Percentiles rank a stretch among this genome's conserved stretches.
Evolutionary conservation across 2,329 filamentous ascomycete species (phyloP).

Genomic region (Colletotrichum tofieldiae): DNA sequence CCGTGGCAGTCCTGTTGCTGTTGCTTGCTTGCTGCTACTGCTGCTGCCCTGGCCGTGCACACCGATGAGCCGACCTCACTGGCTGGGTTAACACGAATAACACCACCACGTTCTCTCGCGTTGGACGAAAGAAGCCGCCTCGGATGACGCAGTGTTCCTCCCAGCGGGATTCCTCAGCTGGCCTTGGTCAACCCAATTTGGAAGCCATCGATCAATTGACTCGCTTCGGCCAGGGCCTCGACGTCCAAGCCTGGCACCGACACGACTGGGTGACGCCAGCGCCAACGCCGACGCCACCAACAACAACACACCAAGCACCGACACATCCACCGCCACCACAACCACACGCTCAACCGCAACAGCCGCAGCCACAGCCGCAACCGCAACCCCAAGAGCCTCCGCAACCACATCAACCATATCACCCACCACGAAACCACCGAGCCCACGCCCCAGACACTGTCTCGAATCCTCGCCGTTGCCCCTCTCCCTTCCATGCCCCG

Average conservation of each 20-base stretch:
- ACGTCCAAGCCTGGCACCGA: constrained; percentile 39
- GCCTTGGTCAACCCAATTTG: constrained; percentile 38
- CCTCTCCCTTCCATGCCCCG: constrained; percentile 39
- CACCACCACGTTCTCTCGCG: not conserved
- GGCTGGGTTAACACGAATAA: not conserved
- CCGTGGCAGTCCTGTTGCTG: not conserved
- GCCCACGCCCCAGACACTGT: constrained; percentile 14
- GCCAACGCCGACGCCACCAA: constrained; percentile 6
- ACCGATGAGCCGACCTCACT: not conserved
- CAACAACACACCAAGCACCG: constrained; percentile 1
- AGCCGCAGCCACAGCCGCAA: not conserved
- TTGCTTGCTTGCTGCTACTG: too few species aligned
- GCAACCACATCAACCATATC: not conserved
- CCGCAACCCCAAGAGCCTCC: not conserved
- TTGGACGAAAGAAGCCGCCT: constrained; percentile 14
- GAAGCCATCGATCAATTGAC: constrained; percentile 42
- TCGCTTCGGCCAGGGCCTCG: constrained; percentile 37
- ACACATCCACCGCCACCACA: not conserved
- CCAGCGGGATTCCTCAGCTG: constrained; percentile 41
- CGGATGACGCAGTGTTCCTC: constrained; percentile 42
- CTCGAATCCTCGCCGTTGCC: constrained; percentile 13
- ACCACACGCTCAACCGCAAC: not conserved
- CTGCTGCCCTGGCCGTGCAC: not conserved
- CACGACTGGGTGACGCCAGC: constrained; percentile 17
- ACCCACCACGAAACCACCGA: not conserved